These are phyloP conservation scores for Rutstroemia sp. DNA, from an alignment of 2,329 filamentous ascomycete species.

Conservation along the genomic window DNA sequence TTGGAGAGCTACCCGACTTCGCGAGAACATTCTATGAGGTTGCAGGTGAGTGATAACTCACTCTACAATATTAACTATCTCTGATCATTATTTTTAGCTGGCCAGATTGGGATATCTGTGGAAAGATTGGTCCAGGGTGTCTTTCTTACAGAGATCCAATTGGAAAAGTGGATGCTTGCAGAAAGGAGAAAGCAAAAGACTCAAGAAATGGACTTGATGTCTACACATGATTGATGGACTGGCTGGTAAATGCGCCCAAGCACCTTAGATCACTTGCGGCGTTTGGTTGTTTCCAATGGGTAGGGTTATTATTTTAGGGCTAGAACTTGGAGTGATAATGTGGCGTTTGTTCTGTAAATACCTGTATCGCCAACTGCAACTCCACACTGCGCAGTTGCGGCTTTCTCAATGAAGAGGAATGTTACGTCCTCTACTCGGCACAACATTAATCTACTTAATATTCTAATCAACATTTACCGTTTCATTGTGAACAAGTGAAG, in stretches of 20 bases:
- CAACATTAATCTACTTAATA: no score
- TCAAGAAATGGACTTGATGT: neutral
- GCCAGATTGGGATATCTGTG: slow-evolving; percentile 21
- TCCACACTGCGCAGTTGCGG: no score
- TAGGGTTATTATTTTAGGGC: no score
- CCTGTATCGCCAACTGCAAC: no score
- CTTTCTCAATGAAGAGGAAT: no score
- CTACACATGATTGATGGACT: neutral
- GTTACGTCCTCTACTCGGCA: no score
- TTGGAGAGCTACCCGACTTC: slow-evolving; percentile 36
- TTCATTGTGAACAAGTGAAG: no score
- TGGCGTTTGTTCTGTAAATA: no score
- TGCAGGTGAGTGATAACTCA: slow-evolving; percentile 30
- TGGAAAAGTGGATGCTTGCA: slow-evolving; percentile 24
- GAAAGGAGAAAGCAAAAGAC: slow-evolving; percentile 17
- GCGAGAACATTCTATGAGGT: slow-evolving; percentile 37
- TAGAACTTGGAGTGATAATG: no score
- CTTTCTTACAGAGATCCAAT: slow-evolving; percentile 22
- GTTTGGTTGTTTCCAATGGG: no score
- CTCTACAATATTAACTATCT: neutral
- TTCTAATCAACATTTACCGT: no score
- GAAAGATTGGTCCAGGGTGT: slow-evolving; percentile 22
- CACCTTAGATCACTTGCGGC: no score
- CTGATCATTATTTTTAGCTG: slow-evolving; percentile 16
- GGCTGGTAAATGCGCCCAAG: neutral